Evolutionary conservation across 352 stramenopile genomes (phyloP), one percentile per base, ranked within the genome.

Genomic region (Pythium brassicae): DNA sequence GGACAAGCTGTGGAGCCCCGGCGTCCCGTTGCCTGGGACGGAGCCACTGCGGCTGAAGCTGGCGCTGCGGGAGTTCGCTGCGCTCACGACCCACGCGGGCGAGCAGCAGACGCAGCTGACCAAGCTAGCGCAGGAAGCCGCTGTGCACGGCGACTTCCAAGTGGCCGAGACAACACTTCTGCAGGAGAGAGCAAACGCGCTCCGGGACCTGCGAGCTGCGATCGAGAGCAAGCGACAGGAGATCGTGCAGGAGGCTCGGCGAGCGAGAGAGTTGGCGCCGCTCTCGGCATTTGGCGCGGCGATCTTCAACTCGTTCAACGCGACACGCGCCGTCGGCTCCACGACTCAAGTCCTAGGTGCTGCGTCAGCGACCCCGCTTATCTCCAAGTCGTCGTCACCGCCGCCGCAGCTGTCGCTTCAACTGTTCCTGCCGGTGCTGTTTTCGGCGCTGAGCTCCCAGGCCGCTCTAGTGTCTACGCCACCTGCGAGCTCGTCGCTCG

Each of bases 291-390:
- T 71, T 1, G 76, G 72, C 35, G 65, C 63, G 19, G 66, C 66
- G 1, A 60, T 85, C 12, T 83, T 78, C 48, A 85, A 68, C 25
- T 55, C 65, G 12, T 71, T 84, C 50, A 87, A 83, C 34, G 20
- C 20, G 1, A 53, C 29, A 11, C 34, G 34, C 10, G 26, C 20
- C 4, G 5, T 8, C 12, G 8, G 3, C 11, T 22, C 7, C 2
- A 9, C 7, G n/a, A 11, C 2, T 37, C 26, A 40, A 3, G 20
- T 63, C 19, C 7, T 17, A n/a, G 32, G 20, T 8, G 25, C 5
- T 15, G 50, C 34, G n/a, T n/a, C n/a, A n/a, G n/a, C n/a, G n/a
- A n/a, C n/a, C n/a, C n/a, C n/a, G n/a, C n/a, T n/a, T n/a, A n/a
- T n/a, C n/a, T n/a, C n/a, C n/a, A n/a, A n/a, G n/a, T n/a, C n/a